Evolutionary conservation across 768 basidiomycete genomes (phyloP).

Genomic region (Auriculariales sp.): DNA sequence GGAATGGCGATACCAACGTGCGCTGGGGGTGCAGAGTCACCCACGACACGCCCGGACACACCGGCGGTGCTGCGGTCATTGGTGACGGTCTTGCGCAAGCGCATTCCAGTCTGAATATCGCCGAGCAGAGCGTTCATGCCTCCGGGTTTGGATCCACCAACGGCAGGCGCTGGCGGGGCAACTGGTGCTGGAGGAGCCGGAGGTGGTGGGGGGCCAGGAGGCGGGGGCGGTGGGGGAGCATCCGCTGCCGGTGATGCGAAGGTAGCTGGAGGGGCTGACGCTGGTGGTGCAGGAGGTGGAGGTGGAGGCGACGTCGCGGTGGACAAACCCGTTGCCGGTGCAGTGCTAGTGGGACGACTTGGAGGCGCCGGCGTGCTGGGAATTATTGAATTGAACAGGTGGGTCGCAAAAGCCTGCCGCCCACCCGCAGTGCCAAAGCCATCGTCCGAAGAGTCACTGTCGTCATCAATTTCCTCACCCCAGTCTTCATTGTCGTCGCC

Average conservation of each 20-base stretch:
- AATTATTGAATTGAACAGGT: slow-evolving; percentile 62
- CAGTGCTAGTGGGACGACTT: slow-evolving; percentile 16
- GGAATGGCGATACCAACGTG: slow-evolving; percentile 45
- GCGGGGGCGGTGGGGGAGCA: slow-evolving; percentile 16
- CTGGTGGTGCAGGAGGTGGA: slow-evolving; percentile 19
- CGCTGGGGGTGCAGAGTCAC: slow-evolving; percentile 50
- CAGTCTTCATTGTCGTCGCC: slow-evolving; percentile 77
- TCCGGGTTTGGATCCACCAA: too few relatives aligned
- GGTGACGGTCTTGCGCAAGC: slow-evolving; percentile 61
- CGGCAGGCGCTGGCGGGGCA: slow-evolving; percentile 29
- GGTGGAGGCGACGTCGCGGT: slow-evolving; percentile 23
- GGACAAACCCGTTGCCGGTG: slow-evolving; percentile 24
- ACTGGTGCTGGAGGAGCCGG: slow-evolving; percentile 17
- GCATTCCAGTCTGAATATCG: slow-evolving; percentile 65
- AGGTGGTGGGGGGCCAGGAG: slow-evolving; percentile 15
- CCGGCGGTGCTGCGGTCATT: slow-evolving; percentile 65
- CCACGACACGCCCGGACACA: slow-evolving; percentile 65
- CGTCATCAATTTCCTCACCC: slow-evolving; percentile 50
- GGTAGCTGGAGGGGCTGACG: slow-evolving; percentile 18
- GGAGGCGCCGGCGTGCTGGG: slow-evolving; percentile 24
- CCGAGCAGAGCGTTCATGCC: slow-evolving; percentile 48
- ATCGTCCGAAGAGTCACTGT: slow-evolving; percentile 64
- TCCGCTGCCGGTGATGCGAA: slow-evolving; percentile 16
- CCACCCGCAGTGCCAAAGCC: slow-evolving; percentile 52
- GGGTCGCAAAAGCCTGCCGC: slow-evolving; percentile 58